These are phyloP conservation scores for Radiomyces spectabilis DNA, from an alignment of 192 early-diverging fungal species.

Conservation along the genomic window DNA sequence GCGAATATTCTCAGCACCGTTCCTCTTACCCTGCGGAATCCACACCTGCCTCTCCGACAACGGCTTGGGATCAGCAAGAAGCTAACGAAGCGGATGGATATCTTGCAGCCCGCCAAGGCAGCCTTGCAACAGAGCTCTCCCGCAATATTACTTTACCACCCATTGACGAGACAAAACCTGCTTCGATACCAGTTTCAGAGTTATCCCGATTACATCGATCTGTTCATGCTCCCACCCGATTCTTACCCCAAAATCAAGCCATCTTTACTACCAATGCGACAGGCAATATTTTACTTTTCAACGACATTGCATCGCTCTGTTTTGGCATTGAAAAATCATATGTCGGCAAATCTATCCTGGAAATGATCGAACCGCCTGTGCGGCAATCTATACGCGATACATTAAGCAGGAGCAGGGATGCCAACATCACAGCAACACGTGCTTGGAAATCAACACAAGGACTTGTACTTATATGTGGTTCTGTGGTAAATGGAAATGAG, in stretches of 20 bases:
- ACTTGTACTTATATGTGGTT: constrained; percentile 24
- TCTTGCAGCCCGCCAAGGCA: not conserved
- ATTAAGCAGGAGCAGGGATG: not conserved
- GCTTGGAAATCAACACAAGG: not conserved
- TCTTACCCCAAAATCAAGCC: constrained; percentile 52
- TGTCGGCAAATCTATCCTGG: constrained; percentile 11
- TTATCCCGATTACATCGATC: constrained; percentile 3
- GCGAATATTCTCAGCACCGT: not conserved
- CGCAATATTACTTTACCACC: not conserved
- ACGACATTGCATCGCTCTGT: constrained; percentile 49
- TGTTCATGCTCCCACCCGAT: constrained; percentile 45
- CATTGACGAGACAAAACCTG: not conserved
- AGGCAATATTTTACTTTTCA: constrained; percentile 43
- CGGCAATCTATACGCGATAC: not conserved
- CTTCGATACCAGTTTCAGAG: not conserved
- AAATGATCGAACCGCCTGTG: constrained; percentile 5
- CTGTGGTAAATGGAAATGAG: constrained; percentile 19
- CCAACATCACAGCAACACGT: not conserved
- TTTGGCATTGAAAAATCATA: constrained; percentile 38
- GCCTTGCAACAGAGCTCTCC: not conserved
- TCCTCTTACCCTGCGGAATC: not conserved
- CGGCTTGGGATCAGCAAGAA: not conserved
- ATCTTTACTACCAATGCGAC: constrained; percentile 47
- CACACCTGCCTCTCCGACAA: constrained; percentile 1
- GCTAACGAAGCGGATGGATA: not conserved